These are phyloP conservation scores for Suillus hirtellus DNA, from an alignment of 768 basidiomycete species.

Conservation along the genomic window DNA sequence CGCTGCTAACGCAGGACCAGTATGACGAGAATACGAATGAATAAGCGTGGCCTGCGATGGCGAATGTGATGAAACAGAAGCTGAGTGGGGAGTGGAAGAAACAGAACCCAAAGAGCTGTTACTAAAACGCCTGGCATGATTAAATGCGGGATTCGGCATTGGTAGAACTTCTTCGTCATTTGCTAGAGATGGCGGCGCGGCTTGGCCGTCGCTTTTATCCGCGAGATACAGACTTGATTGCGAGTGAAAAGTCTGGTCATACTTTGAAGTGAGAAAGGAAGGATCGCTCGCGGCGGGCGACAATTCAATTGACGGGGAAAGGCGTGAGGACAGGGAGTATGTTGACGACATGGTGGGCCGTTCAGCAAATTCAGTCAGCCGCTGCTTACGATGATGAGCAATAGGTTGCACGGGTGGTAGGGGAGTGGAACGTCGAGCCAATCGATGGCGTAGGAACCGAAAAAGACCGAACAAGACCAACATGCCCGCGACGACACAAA, in stretches of 20 bases:
- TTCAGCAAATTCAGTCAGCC: conserved; percentile 42
- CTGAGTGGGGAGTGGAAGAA: conserved; percentile 25
- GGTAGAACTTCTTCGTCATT: conserved; percentile 1
- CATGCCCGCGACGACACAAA: conserved; percentile 44
- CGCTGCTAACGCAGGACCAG: conserved; percentile 39
- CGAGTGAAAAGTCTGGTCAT: conserved; percentile 20
- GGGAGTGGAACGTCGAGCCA: conserved; percentile 40
- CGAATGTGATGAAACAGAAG: conserved; percentile 17
- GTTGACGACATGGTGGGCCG: conserved; percentile 21
- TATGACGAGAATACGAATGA: conserved; percentile 22
- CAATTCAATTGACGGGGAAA: conserved; percentile 26
- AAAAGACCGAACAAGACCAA: conserved; percentile 39
- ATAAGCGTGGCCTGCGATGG: conserved; percentile 14
- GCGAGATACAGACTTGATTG: conserved; percentile 18
- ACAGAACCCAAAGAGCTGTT: conserved; percentile 12
- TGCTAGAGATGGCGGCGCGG: conserved; percentile 14
- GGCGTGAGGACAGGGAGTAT: conserved; percentile 24
- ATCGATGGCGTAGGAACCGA: conserved; percentile 38
- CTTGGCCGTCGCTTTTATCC: conserved; percentile 17
- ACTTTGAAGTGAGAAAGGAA: conserved; percentile 31
- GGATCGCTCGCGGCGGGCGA: conserved; percentile 32
- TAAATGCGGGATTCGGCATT: conserved; percentile 10
- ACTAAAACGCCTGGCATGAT: conserved; percentile 10
- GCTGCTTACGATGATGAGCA: conserved; percentile 58
- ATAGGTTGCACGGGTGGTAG: conserved; percentile 68